Conservation (phyloP, 768 basidiomycete genomes). For the Chiua virens region DNA sequence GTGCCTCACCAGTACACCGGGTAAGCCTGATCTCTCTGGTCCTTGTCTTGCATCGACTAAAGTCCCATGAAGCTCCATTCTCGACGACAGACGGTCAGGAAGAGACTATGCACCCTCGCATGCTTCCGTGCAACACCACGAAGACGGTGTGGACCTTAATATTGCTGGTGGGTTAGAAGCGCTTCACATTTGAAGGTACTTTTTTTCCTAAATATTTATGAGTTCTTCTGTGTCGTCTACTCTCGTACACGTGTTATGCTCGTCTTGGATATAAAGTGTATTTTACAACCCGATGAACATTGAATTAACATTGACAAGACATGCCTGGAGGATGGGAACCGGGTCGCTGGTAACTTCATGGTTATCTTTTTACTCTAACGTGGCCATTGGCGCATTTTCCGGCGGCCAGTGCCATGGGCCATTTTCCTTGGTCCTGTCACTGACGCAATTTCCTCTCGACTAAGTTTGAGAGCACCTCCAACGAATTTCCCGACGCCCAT, state of each 20-base stretch:
- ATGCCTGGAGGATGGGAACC: no score
- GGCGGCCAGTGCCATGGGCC: background rate
- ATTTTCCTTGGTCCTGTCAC: conserved; percentile 28
- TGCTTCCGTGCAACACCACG: conserved; percentile 11
- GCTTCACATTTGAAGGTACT: conserved; percentile 21
- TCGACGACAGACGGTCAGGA: conserved; percentile 28
- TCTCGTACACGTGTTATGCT: background rate
- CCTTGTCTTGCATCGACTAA: conserved; percentile 5
- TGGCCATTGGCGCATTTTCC: conserved; percentile 1
- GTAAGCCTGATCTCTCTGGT: conserved; percentile 14
- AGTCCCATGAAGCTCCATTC: conserved; percentile 13
- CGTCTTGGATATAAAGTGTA: conserved; percentile 4
- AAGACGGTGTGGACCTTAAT: conserved; percentile 25
- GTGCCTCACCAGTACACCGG: conserved; percentile 11
- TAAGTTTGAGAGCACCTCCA: conserved; percentile 66
- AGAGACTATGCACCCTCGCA: conserved; percentile 20
- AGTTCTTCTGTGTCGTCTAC: conserved; percentile 2
- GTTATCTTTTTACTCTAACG: conserved; percentile 3
- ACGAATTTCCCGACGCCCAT: conserved; percentile 81
- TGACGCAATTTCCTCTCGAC: conserved; percentile 54
- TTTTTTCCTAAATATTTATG: background rate
- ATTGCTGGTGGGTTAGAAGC: conserved; percentile 22
- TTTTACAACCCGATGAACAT: background rate
- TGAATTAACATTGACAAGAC: background rate
- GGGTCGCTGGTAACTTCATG: background rate